A percentile compares a stretch with the other conserved stretches of the same genome.
Conservation (phyloP, 176 grass and related monocot species). For the Bothriochloa decipiens region DNA sequence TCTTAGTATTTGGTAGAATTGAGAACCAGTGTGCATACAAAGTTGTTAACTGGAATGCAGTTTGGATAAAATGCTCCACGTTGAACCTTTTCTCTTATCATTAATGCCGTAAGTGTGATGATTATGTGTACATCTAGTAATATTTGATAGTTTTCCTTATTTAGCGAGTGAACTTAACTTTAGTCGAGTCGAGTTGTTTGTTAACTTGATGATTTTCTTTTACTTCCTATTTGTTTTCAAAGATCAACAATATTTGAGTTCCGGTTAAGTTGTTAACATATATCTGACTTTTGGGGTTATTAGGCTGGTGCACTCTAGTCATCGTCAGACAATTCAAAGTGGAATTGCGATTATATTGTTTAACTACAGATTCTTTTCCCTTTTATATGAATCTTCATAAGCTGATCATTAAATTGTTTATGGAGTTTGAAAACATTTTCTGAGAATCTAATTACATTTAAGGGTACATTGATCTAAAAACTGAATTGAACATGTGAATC, state of each 20-base stretch:
- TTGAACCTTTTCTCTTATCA: background rate
- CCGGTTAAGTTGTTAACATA: background rate
- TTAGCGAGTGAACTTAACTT: background rate
- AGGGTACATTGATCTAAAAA: background rate
- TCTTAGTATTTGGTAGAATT: background rate
- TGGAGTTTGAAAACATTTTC: background rate
- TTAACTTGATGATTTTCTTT: background rate
- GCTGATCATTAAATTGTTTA: background rate
- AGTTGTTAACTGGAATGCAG: background rate
- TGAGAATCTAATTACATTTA: conserved; percentile 4
- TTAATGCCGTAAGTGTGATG: background rate
- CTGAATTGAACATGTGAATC: conserved; percentile 1
- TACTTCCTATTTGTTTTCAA: conserved; percentile 9
- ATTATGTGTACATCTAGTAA: background rate
- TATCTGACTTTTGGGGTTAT: background rate
- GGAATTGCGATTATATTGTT: background rate
- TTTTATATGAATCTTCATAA: background rate
- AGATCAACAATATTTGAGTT: background rate
- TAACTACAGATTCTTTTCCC: background rate
- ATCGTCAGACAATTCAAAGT: background rate
- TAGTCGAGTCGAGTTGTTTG: background rate
- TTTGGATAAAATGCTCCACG: background rate
- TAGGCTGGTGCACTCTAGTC: background rate
- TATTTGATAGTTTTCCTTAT: background rate
- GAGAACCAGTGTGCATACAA: background rate